A percentile compares a stretch with the other conserved stretches of the same genome.
phyloP scores from a whole-genome alignment of 148 eudicot species.

The Rheum nobile region DNA sequence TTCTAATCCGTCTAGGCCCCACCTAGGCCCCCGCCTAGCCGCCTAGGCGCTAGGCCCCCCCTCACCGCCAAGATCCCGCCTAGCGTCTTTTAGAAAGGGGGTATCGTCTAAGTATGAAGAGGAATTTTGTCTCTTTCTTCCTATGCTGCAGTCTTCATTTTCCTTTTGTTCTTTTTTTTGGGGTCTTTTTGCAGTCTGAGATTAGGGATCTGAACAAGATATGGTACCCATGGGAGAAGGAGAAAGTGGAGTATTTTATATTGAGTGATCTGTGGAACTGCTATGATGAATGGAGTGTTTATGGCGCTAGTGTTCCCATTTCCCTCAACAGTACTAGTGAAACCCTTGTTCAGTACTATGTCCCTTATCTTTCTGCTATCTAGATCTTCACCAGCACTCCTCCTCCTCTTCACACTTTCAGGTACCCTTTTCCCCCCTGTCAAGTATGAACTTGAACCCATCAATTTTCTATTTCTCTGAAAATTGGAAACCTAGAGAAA shows the following conservation, averaged over 20 bases:
- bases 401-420: slow-evolving; percentile 39
- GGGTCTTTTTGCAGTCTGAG: slow-evolving; percentile 41
- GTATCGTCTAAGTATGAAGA: too few relatives aligned
- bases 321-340: slow-evolving; percentile 23
- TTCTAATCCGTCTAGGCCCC: too few relatives aligned
- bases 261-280: slow-evolving; percentile 75
- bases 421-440: slow-evolving; percentile 23
- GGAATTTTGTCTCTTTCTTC: neutral
- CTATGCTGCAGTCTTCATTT: neutral
- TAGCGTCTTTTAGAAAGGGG: too few relatives aligned
- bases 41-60: too few relatives aligned
- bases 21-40: too few relatives aligned
- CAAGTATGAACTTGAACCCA: too few relatives aligned
- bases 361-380: slow-evolving; percentile 88
- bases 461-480: neutral
- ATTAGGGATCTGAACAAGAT: slow-evolving; percentile 58
- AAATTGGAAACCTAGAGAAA: too few relatives aligned
- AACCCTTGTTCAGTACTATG: slow-evolving; percentile 75
- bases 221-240: slow-evolving; percentile 93
- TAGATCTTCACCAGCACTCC: slow-evolving; percentile 78
- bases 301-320: slow-evolving; percentile 92
- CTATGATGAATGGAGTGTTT: slow-evolving; percentile 94
- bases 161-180: neutral
- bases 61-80: too few relatives aligned
- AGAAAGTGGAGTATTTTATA: slow-evolving; percentile 61